These are phyloP conservation scores for Phyllosticta citrichinensis DNA, from an alignment of 2,329 filamentous ascomycete genomes.

Conservation along the genomic window DNA sequence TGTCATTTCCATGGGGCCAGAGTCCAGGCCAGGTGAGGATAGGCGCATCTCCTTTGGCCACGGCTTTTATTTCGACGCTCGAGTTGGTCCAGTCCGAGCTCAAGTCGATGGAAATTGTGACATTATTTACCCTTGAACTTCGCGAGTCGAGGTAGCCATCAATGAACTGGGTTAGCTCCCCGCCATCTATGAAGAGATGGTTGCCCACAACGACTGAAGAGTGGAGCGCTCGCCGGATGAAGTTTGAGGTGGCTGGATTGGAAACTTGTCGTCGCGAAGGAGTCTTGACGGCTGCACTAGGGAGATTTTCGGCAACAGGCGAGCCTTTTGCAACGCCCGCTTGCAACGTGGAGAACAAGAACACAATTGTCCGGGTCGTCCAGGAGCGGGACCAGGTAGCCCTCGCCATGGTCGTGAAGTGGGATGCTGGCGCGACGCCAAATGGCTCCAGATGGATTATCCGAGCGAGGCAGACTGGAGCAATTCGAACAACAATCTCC, in stretches of 20 bases:
- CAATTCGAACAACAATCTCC: too few relatives aligned
- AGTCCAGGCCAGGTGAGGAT: background rate
- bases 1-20: background rate
- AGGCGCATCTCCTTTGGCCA: background rate
- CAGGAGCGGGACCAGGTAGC: too few relatives aligned
- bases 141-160: background rate
- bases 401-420: too few relatives aligned
- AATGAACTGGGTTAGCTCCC: background rate
- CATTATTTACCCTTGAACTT: background rate
- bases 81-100: slow-evolving; percentile 2
- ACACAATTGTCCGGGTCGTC: too few relatives aligned
- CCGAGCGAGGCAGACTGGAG: too few relatives aligned
- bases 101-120: slow-evolving; percentile 1
- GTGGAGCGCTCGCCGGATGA: background rate
- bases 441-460: too few relatives aligned
- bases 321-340: too few relatives aligned
- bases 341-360: too few relatives aligned
- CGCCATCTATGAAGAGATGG: slow-evolving; percentile 2
- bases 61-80: background rate
- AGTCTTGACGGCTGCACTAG: too few relatives aligned
- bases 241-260: background rate
- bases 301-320: too few relatives aligned
- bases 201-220: background rate
- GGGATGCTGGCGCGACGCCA: too few relatives aligned
- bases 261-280: background rate